A percentile compares a stretch with the other conserved stretches of the same genome.
phyloP scores from a whole-genome alignment of 768 basidiomycete genomes.

The Kwoniella europaea region DNA sequence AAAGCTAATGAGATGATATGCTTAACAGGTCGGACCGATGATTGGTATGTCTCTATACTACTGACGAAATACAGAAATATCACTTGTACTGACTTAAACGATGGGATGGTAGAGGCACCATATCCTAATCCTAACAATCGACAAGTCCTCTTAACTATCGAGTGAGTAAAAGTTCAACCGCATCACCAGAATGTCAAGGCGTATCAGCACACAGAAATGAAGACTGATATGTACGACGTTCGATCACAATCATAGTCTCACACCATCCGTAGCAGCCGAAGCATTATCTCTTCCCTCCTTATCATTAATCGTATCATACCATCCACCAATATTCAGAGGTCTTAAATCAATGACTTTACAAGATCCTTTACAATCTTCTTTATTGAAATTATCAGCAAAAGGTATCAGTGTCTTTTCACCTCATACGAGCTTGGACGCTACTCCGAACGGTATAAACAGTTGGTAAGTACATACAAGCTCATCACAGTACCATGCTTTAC shows the following conservation, averaged over 20 bases:
- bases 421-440: conserved; percentile 85
- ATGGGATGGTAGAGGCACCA: conserved; percentile 49
- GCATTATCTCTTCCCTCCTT: conserved; percentile 40
- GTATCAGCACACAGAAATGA: too few species aligned
- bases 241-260: conserved; percentile 45
- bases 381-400: conserved; percentile 77
- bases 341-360: conserved; percentile 76
- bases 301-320: conserved; percentile 53
- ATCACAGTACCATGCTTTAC: not conserved
- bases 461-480: conserved; percentile 62
- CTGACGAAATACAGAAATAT: too few species aligned
- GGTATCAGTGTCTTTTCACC: conserved; percentile 87
- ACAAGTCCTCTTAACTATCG: conserved; percentile 71
- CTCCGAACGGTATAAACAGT: conserved; percentile 84
- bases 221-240: too few species aligned
- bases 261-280: conserved; percentile 45
- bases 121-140: conserved; percentile 63
- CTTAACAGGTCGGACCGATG: conserved; percentile 70
- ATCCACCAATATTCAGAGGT: conserved; percentile 65
- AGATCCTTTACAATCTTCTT: conserved; percentile 76
- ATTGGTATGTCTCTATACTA: conserved; percentile 64
- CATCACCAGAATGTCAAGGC: too few species aligned
- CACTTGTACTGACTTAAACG: conserved; percentile 1
- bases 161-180: conserved; percentile 59
- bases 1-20: too few species aligned